These are phyloP conservation scores for Bacidia rubella DNA, from an alignment of 495 filamentous ascomycete species.

Conservation along the genomic window DNA sequence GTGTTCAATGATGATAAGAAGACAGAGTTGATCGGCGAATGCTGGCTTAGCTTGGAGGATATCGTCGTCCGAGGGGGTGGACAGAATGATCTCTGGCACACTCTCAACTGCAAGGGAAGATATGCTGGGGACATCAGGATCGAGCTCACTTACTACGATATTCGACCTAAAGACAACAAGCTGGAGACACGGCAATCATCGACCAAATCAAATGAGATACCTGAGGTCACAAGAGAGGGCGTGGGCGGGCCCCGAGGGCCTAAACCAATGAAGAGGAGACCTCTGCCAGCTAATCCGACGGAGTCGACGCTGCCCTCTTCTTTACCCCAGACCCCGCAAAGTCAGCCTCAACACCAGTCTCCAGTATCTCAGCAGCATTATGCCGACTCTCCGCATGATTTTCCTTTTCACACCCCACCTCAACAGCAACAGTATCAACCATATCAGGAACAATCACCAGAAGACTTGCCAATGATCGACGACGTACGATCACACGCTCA, in stretches of 20 bases:
- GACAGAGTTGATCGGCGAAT: conserved; percentile 89
- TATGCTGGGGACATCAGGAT: conserved; percentile 92
- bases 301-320: conserved; percentile 22
- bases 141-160: conserved; percentile 94
- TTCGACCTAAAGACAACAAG: conserved; percentile 61
- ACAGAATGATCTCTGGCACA: conserved; percentile 86
- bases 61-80: conserved; percentile 78
- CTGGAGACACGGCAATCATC: conserved; percentile 41
- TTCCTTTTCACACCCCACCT: neutral
- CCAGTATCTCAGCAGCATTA: conserved; percentile 5
- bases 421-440: neutral
- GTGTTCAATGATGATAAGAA: conserved; percentile 97
- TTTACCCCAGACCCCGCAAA: conserved; percentile 8
- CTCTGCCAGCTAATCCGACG: conserved; percentile 60
- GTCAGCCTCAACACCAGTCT: neutral
- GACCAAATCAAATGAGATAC: conserved; percentile 9
- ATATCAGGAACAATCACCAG: conserved; percentile 1
- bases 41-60: conserved; percentile 68
- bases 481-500: neutral
- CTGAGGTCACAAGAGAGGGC: conserved; percentile 2
- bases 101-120: conserved; percentile 70
- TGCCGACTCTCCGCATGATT: conserved; percentile 7
- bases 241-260: conserved; percentile 41
- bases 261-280: conserved; percentile 59
- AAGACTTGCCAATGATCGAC: neutral